These are phyloP conservation scores for Beauveria brongniartii DNA, from an alignment of 2,329 filamentous ascomycete species.

Conservation along the genomic window DNA sequence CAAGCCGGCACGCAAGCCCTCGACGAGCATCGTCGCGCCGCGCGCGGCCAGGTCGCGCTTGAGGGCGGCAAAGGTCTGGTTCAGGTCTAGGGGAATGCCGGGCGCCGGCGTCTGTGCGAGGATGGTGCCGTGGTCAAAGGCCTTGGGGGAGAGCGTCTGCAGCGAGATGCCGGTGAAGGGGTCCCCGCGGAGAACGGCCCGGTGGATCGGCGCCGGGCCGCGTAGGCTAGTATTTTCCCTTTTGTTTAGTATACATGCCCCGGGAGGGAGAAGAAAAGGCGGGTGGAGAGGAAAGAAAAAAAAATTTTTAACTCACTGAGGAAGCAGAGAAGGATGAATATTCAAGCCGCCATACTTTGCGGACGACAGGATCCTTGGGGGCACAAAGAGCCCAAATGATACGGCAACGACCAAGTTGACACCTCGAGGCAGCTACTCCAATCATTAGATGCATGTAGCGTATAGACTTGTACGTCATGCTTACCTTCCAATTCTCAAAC, in stretches of 20 bases:
- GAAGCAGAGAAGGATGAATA: constrained; percentile 84
- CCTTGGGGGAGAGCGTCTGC: constrained; percentile 70
- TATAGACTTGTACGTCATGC: constrained; percentile 16
- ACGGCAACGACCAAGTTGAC: constrained; percentile 83
- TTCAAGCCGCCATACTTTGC: constrained; percentile 84
- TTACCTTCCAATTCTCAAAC: constrained; percentile 72
- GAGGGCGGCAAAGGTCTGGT: constrained; percentile 35
- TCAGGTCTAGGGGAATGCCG: constrained; percentile 42
- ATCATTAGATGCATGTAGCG: background rate
- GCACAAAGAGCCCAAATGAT: constrained; percentile 88
- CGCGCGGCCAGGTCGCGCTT: constrained; percentile 45
- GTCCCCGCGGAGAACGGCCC: constrained; percentile 61
- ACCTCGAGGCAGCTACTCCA: constrained; percentile 42
- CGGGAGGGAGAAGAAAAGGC: background rate
- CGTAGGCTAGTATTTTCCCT: constrained; percentile 48
- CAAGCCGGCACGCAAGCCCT: constrained; percentile 51
- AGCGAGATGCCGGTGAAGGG: constrained; percentile 66
- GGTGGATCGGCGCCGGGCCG: constrained; percentile 79
- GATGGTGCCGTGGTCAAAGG: constrained; percentile 73
- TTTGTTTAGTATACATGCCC: background rate
- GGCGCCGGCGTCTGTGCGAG: constrained; percentile 60
- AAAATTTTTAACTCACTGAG: constrained; percentile 48
- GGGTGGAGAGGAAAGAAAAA: too few species aligned
- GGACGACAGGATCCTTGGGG: constrained; percentile 59
- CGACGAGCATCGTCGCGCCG: constrained; percentile 65